Percentiles rank a stretch among this genome's conserved stretches.
These are phyloP conservation scores for Pseudonitzschia delicatissima DNA, from an alignment of 108 stramenopile species.

Conservation along the genomic window DNA sequence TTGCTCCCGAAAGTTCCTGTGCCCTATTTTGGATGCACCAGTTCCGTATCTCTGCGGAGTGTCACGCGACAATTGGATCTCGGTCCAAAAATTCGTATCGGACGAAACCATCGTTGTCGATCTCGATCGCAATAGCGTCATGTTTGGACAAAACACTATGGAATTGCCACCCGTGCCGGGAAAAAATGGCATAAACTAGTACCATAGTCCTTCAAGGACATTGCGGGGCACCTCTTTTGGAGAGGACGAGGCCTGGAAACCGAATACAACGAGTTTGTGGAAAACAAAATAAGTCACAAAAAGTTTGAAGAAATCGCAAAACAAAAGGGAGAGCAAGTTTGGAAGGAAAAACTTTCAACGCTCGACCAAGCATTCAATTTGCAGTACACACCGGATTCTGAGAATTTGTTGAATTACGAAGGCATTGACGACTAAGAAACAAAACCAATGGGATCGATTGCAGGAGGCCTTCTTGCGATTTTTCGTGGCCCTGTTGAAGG, in stretches of 20 bases:
- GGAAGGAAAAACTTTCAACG: slow-evolving; percentile 66
- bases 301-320: slow-evolving; percentile 13
- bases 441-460: slow-evolving; percentile 80
- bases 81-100: slow-evolving; percentile 65
- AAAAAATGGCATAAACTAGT: slow-evolving; percentile 71
- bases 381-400: slow-evolving; percentile 67
- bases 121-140: slow-evolving; percentile 77
- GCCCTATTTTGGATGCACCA: slow-evolving; percentile 88
- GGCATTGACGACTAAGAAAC: slow-evolving; percentile 29
- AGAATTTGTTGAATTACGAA: slow-evolving; percentile 29
- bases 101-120: slow-evolving; percentile 88
- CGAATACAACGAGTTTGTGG: slow-evolving; percentile 27
- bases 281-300: slow-evolving; percentile 4
- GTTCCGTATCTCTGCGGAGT: slow-evolving; percentile 91
- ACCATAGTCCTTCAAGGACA: slow-evolving; percentile 51
- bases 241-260: slow-evolving; percentile 61
- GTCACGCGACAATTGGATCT: slow-evolving; percentile 68
- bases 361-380: slow-evolving; percentile 83
- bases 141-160: slow-evolving; percentile 54
- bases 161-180: slow-evolving; percentile 62
- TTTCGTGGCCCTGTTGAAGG: slow-evolving; percentile 79
- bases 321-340: slow-evolving; percentile 44
- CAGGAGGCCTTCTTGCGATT: slow-evolving; percentile 90
- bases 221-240: slow-evolving; percentile 83
- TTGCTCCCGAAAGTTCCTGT: slow-evolving; percentile 73